Evolutionary conservation across 495 filamentous ascomycete species (phyloP), one percentile per base, ranked within the genome.

Genomic region (Lasiosphaeria miniovina): DNA sequence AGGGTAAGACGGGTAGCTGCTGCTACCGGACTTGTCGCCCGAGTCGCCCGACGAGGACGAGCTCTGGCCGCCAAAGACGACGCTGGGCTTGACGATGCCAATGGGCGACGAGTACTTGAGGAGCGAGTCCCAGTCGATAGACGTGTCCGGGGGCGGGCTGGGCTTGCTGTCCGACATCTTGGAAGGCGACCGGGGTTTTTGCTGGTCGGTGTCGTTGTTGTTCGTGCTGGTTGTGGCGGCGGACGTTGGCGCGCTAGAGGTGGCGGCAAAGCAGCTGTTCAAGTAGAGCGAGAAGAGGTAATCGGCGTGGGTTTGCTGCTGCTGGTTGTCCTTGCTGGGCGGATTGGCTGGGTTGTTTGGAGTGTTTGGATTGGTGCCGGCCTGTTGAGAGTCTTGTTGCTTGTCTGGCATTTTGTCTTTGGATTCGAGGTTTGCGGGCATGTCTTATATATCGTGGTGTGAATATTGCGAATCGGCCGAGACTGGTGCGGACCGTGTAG

Each of bases 71-170:
- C 36, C 59, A 49, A 66, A 66, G 52, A 66, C 63, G 36, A 62
- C 54, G 54, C 57, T 60, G 14, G 63, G 63, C 60, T 66, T 66
- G 38, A 66, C 60, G 63, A 66, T 66, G 10, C 63, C 63, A 24
- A 66, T 52, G 17, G 63, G 56, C 12, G 63, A 66, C 8, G 63
- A 66, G 63, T 66, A 60, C 54, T 60, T 62, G 52, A 66, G 63
- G 36, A 66, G 60, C 7, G 63, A 49, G 51, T 66, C 61, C 63
- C 63, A 66, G 60, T 62, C 57, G 52, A 36, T 52, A 36, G 54
- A 60, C 57, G 60, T 36, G 34, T 41, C 40, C 4, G 62, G 57
- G 11, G 57, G 52, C 12, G 54, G 50, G 52, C n/a, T 32, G 6
- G 40, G 24, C 35, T 54, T 50, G 15, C 54, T 56, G 55, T 46